Conservation (phyloP, 2,329 filamentous ascomycete species). For the Penicillium sp. region DNA sequence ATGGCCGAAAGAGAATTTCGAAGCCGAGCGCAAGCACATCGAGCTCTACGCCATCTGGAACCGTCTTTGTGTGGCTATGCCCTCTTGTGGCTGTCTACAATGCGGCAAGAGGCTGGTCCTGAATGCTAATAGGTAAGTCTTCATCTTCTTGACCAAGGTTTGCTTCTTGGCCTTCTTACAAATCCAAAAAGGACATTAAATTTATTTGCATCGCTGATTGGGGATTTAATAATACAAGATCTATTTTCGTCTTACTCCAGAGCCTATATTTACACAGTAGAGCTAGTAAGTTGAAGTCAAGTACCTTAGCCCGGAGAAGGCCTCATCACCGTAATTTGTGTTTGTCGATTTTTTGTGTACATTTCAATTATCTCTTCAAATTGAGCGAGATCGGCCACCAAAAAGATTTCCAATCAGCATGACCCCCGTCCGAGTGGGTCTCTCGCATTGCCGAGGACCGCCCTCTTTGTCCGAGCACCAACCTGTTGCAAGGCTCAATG, state of each 20-base stretch:
- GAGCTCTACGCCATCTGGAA: neutral
- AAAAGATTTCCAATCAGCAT: neutral
- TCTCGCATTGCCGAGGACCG: neutral
- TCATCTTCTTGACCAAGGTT: neutral
- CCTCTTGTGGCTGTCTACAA: neutral
- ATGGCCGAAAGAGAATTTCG: neutral
- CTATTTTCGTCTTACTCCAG: too few species aligned
- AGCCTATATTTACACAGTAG: too few species aligned
- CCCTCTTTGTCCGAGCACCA: neutral
- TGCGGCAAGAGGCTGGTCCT: neutral
- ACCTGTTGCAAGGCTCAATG: neutral
- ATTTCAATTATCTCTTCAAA: too few species aligned
- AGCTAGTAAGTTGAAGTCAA: too few species aligned
- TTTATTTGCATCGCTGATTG: too few species aligned
- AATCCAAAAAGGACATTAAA: too few species aligned
- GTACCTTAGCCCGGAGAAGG: too few species aligned
- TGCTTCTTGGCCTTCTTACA: too few species aligned
- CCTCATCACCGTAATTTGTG: too few species aligned
- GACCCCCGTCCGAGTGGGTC: neutral
- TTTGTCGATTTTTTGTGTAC: too few species aligned
- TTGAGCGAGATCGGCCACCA: too few species aligned
- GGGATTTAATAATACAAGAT: too few species aligned
- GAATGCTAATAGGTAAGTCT: neutral
- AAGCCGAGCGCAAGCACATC: neutral
- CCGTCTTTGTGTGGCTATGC: neutral